Percentiles rank a stretch among this genome's conserved stretches.
These are phyloP conservation scores for Teratosphaeria pseudoeucalypti DNA, from an alignment of 2,329 filamentous ascomycete genomes.

Conservation along the genomic window DNA sequence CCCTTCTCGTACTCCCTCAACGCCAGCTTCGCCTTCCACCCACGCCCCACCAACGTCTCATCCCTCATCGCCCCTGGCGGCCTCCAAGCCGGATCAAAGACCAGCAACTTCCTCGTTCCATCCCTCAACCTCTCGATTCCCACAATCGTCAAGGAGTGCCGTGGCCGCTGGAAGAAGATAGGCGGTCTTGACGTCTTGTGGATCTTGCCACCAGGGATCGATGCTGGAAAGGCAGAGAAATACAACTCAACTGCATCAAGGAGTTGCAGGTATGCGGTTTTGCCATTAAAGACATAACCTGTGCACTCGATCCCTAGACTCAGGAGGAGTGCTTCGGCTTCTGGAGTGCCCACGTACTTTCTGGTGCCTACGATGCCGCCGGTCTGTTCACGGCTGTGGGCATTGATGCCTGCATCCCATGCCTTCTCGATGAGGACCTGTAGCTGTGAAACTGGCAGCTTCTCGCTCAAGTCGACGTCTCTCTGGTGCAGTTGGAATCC, in stretches of 20 bases:
- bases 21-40: slow-evolving; percentile 10
- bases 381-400: slow-evolving; percentile 62
- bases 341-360: slow-evolving; percentile 92
- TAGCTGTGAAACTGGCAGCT: slow-evolving; percentile 64
- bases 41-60: slow-evolving; percentile 37
- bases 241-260: slow-evolving; percentile 60
- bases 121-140: slow-evolving; percentile 62
- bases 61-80: slow-evolving; percentile 51
- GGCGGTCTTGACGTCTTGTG: slow-evolving; percentile 61
- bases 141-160: slow-evolving; percentile 82
- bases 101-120: slow-evolving; percentile 59
- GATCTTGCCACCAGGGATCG: slow-evolving; percentile 40
- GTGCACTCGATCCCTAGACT: slow-evolving; percentile 50
- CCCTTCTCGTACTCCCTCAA: slow-evolving; percentile 65
- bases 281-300: slow-evolving; percentile 42
- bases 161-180: slow-evolving; percentile 81
- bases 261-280: slow-evolving; percentile 45
- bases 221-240: slow-evolving; percentile 40
- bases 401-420: slow-evolving; percentile 77
- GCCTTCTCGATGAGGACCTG: slow-evolving; percentile 79
- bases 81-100: slow-evolving; percentile 79
- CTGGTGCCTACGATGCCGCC: slow-evolving; percentile 76
- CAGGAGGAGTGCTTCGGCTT: slow-evolving; percentile 68
- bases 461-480: slow-evolving; percentile 20
- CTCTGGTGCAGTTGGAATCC: neutral